Evolutionary conservation across 208 protist genomes (phyloP), one percentile per base, ranked within the genome.

Genomic region (Trypanosoma melophagium): DNA sequence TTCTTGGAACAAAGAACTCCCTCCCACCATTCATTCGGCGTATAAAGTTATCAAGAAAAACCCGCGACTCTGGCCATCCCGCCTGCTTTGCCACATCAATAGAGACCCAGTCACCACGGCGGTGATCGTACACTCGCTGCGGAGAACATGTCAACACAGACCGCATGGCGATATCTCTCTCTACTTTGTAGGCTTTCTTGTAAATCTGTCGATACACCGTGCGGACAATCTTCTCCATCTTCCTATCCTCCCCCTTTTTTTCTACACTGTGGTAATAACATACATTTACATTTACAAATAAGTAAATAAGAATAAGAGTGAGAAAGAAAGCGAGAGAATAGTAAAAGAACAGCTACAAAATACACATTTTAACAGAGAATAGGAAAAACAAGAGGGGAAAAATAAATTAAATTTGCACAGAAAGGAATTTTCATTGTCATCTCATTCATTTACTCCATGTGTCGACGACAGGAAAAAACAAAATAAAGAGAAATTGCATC

Each of bases 171-270:
- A 89, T 69, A 57, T 77, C 75, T 25, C 70, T 60, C 44, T 94
- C 89, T 1, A 92, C 64, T 10, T 51, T 51, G 10, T 56, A 57
- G 28, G 79, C 79, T 74, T 87, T 84, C 52, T 86, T 84, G 64
- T 84, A 71, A 19, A 94, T 72, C 63, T 90, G 90, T 25, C 81
- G 68, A 69, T 94, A 94, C 60, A 86, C 84, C 7, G 84, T 86
- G 25, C 81, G 73, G 14, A 92, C 59, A 19, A 94, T 75, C 65
- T 86, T 90, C 47, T 90, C 76, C 87, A 81, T 79, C 16, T 54
- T 56, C n/a, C 7, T 13, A 8, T 7, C 24, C 19, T 22, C 16
- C 19, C 24, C 22, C 12, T 63, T 35, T 28, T 16, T 63, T 35
- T 28, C 31, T 28, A 41, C 54, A 42, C 54, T 38, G 2, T 19